A percentile compares a stretch with the other conserved stretches of the same genome.
Conservation (phyloP, 2,329 filamentous ascomycete species). For the Fusarium graminum region DNA sequence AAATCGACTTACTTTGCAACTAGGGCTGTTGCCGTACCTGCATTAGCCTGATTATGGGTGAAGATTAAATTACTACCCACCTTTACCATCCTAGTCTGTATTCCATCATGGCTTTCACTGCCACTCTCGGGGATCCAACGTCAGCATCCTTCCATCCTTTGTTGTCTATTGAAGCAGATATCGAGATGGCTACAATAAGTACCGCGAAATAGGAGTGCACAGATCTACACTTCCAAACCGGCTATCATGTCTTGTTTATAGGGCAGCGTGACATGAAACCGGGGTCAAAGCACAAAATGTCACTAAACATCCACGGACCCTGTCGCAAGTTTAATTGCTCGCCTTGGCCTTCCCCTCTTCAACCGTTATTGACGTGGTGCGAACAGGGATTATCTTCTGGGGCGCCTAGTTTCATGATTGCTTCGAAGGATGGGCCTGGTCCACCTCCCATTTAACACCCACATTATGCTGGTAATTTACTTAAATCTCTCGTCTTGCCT, state of each 20-base stretch:
- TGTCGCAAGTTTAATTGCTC: conserved; percentile 41
- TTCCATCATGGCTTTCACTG: conserved; percentile 14
- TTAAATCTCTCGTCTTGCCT: conserved; percentile 44
- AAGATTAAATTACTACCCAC: conserved; percentile 36
- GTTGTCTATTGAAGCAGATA: too few relatives aligned
- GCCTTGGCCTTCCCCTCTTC: conserved; percentile 37
- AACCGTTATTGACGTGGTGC: conserved; percentile 38
- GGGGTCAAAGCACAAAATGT: conserved; percentile 2
- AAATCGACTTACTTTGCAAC: conserved; percentile 34
- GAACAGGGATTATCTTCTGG: conserved; percentile 32
- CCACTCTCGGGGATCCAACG: neutral
- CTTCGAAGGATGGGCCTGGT: conserved; percentile 39
- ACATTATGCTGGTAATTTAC: conserved; percentile 38
- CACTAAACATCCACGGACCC: conserved; percentile 35
- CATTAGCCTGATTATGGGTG: conserved; percentile 35
- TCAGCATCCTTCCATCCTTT: conserved; percentile 12
- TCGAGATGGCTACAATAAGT: neutral
- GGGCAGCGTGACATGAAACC: conserved; percentile 20
- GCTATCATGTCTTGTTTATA: conserved; percentile 20
- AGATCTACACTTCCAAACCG: conserved; percentile 26
- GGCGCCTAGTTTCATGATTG: conserved; percentile 43
- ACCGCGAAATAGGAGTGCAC: conserved; percentile 19
- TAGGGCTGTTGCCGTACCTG: conserved; percentile 35
- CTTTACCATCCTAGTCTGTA: conserved; percentile 17
- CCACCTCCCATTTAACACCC: conserved; percentile 43